A percentile compares a stretch with the other conserved stretches of the same genome.
These are phyloP conservation scores for Creolimax fragrantissima DNA, from an alignment of 78 protist genomes.

Conservation along the genomic window DNA sequence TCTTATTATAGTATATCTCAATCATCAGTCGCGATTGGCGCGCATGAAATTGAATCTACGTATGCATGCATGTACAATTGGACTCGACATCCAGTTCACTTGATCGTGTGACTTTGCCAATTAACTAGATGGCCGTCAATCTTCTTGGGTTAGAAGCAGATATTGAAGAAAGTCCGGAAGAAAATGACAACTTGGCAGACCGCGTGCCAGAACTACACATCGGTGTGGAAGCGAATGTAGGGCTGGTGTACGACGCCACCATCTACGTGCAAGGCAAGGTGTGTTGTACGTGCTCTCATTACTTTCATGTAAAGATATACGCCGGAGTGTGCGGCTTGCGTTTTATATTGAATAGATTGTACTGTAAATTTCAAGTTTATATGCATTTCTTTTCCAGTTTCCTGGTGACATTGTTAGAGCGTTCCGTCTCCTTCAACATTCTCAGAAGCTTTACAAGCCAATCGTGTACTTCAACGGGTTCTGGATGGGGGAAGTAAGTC, in stretches of 20 bases:
- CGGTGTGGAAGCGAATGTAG: neutral
- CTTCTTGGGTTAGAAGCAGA: neutral
- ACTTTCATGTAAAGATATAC: too few relatives aligned
- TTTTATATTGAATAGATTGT: too few relatives aligned
- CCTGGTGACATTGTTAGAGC: neutral
- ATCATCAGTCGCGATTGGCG: too few relatives aligned
- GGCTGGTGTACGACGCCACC: neutral
- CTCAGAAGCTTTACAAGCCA: neutral
- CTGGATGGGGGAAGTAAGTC: neutral
- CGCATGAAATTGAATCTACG: too few relatives aligned
- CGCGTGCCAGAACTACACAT: neutral
- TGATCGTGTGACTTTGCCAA: too few relatives aligned
- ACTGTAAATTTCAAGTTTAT: too few relatives aligned
- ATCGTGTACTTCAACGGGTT: neutral
- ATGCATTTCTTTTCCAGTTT: neutral
- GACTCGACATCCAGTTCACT: too few relatives aligned
- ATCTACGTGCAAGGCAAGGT: neutral
- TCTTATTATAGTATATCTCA: too few relatives aligned
- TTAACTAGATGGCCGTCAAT: neutral
- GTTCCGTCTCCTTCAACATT: neutral
- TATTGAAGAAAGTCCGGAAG: neutral
- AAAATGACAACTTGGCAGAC: neutral
- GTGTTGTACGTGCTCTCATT: too few relatives aligned
- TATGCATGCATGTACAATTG: too few relatives aligned
- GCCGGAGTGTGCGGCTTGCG: too few relatives aligned